These are phyloP conservation scores for Cyclotella sp. DNA, from an alignment of 108 stramenopile genomes.

Conservation along the genomic window DNA sequence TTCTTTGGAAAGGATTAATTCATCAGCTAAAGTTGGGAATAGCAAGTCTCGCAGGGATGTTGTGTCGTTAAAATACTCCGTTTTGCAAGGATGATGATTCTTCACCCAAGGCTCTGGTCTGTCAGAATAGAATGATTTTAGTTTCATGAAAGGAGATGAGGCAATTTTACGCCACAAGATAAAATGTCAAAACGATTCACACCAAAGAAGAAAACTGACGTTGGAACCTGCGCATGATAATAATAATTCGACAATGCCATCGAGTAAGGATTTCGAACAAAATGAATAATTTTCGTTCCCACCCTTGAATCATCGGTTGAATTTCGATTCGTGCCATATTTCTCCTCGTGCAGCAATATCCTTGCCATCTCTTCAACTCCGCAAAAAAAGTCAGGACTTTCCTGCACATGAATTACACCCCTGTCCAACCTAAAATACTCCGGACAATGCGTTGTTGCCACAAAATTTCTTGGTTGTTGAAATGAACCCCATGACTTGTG, in stretches of 20 bases:
- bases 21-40: conserved; percentile 21
- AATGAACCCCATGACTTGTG: conserved; percentile 21
- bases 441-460: conserved; percentile 3
- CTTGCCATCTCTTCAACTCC: conserved; percentile 17
- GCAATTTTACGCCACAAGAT: neutral
- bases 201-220: conserved; percentile 7
- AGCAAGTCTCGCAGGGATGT: conserved; percentile 8
- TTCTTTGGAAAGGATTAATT: conserved; percentile 9
- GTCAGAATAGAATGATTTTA: neutral
- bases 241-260: conserved; percentile 34
- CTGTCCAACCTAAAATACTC: conserved; percentile 12
- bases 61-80: conserved; percentile 12
- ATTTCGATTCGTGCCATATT: neutral
- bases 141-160: neutral
- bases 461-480: conserved; percentile 11
- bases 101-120: conserved; percentile 32
- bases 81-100: conserved; percentile 24
- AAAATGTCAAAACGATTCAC: neutral
- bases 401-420: conserved; percentile 24
- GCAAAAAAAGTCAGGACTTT: conserved; percentile 29
- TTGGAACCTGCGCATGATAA: conserved; percentile 35
- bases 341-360: conserved; percentile 8
- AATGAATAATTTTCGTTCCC: conserved; percentile 29
- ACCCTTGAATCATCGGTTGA: neutral
- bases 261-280: conserved; percentile 33